These are phyloP conservation scores for Rosellinia necatrix DNA, from an alignment of 2,329 filamentous ascomycete species.

Conservation along the genomic window DNA sequence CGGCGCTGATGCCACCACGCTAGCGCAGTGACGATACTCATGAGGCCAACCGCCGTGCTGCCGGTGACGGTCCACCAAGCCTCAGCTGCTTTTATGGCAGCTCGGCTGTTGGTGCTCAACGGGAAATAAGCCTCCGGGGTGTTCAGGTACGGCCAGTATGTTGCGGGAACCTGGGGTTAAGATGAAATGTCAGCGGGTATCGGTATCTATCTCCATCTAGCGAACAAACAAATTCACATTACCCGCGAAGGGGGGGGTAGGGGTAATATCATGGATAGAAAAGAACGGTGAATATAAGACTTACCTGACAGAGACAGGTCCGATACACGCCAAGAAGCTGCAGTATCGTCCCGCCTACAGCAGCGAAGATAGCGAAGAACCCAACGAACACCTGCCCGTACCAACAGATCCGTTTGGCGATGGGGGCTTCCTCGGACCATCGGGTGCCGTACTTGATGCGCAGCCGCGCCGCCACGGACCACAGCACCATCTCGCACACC, in stretches of 20 bases:
- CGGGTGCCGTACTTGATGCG: slow-evolving; percentile 33
- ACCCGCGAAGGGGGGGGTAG: too few relatives aligned
- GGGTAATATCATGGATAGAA: too few relatives aligned
- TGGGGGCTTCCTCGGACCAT: slow-evolving; percentile 35
- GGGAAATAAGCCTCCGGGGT: slow-evolving; percentile 34
- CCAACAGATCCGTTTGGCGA: slow-evolving; percentile 38
- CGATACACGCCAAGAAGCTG: slow-evolving; percentile 39
- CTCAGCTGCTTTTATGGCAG: slow-evolving; percentile 33
- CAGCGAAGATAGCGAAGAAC: slow-evolving; percentile 38
- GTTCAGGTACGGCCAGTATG: slow-evolving; percentile 29
- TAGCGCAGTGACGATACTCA: slow-evolving; percentile 37
- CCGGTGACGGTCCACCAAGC: slow-evolving; percentile 39
- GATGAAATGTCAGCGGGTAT: too few relatives aligned
- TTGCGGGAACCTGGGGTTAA: slow-evolving; percentile 28
- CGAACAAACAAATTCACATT: too few relatives aligned
- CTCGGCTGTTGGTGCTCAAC: slow-evolving; percentile 35
- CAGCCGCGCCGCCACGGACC: slow-evolving; percentile 37
- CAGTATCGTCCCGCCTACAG: slow-evolving; percentile 38
- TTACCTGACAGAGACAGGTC: slow-evolving; percentile 37
- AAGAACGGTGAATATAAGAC: slow-evolving; percentile 7
- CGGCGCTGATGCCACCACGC: slow-evolving; percentile 43
- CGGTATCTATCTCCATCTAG: too few relatives aligned
- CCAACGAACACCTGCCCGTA: slow-evolving; percentile 40
- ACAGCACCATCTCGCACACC: slow-evolving; percentile 39
- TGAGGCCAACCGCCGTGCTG: slow-evolving; percentile 31